Conservation (phyloP, 1,139 yeast genomes). For the Taiozyma sp. region DNA sequence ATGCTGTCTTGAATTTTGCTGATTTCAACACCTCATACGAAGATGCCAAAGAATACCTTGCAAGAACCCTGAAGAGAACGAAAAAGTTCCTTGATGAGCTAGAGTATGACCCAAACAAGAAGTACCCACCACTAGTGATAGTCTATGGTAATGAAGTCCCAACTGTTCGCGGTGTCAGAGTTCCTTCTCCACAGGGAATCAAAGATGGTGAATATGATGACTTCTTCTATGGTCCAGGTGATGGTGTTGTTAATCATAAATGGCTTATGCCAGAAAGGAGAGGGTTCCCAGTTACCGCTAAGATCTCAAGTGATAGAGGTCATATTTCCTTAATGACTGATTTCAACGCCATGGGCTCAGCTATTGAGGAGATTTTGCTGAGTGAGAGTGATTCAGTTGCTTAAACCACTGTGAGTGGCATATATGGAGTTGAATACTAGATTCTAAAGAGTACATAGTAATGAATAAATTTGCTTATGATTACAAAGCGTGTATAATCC, state of each 20-base stretch:
- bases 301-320: slow-evolving; percentile 59
- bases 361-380: slow-evolving; percentile 52
- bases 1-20: background rate
- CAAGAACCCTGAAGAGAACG: slow-evolving; percentile 54
- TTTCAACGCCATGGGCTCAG: slow-evolving; percentile 63
- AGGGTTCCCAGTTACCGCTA: slow-evolving; percentile 68
- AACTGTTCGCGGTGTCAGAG: slow-evolving; percentile 74
- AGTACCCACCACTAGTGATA: slow-evolving; percentile 78
- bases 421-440: background rate
- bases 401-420: background rate
- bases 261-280: slow-evolving; percentile 74
- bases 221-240: slow-evolving; percentile 85
- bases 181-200: slow-evolving; percentile 55
- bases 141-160: slow-evolving; percentile 81
- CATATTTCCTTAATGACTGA: slow-evolving; percentile 81
- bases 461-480: no score
- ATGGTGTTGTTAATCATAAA: slow-evolving; percentile 82
- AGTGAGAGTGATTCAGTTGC: slow-evolving; percentile 36
- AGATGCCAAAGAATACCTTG: slow-evolving; percentile 60
- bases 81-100: slow-evolving; percentile 54
- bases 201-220: slow-evolving; percentile 67
- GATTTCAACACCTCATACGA: slow-evolving; percentile 38
- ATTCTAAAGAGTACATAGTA: no score
- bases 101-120: slow-evolving; percentile 40
- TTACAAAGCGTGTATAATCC: no score